These are phyloP conservation scores for Fusarium sp. DNA, from an alignment of 2,329 filamentous ascomycete species.

Conservation along the genomic window DNA sequence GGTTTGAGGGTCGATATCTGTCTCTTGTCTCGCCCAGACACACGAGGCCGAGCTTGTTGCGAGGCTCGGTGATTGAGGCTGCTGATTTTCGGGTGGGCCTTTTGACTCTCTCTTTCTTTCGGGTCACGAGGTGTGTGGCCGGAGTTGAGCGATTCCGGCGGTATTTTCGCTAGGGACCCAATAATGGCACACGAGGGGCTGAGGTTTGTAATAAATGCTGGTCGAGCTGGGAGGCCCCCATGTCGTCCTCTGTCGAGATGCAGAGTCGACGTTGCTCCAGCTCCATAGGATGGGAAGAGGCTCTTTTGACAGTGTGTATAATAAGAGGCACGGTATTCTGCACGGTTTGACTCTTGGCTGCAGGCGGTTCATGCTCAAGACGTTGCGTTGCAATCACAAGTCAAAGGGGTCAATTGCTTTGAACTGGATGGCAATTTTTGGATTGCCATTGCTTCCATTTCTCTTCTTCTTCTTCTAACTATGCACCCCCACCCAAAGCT, in stretches of 20 bases:
- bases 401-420: neutral
- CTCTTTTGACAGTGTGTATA: conserved; percentile 32
- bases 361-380: neutral
- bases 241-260: conserved; percentile 21
- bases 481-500: neutral
- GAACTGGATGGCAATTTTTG: neutral
- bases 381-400: neutral
- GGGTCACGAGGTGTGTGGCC: conserved; percentile 29
- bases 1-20: neutral
- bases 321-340: conserved; percentile 15
- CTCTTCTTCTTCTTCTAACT: neutral
- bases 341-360: conserved; percentile 23
- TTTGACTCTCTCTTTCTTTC: conserved; percentile 9
- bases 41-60: conserved; percentile 28
- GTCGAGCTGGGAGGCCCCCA: conserved; percentile 21
- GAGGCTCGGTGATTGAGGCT: conserved; percentile 32
- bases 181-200: conserved; percentile 27
- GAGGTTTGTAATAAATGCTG: conserved; percentile 34
- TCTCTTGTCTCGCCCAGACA: neutral
- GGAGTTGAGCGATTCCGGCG: conserved; percentile 33
- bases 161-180: conserved; percentile 20
- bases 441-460: neutral
- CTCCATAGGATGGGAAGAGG: conserved; percentile 14
- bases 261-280: conserved; percentile 19
- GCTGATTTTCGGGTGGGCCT: conserved; percentile 33